Percentiles rank a stretch among this genome's conserved stretches.
Conservation (phyloP, 257 asterid species). For the Datura wrightii region DNA sequence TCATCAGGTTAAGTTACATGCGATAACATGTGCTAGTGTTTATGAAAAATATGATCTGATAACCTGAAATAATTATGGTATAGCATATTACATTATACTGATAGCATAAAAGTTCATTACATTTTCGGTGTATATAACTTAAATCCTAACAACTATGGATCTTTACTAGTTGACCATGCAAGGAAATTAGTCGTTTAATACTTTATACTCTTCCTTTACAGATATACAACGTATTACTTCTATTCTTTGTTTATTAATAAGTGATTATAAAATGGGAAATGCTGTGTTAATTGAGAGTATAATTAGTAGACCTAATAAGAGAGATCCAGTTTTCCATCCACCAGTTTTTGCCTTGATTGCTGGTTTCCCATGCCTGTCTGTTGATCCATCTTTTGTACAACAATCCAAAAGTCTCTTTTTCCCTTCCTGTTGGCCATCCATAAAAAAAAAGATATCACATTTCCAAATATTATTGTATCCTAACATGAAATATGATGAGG, state of each 20-base stretch:
- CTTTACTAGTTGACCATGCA: not conserved
- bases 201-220: too few relatives aligned
- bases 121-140: not conserved
- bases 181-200: too few relatives aligned
- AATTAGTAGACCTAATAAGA: slow-evolving; percentile 58
- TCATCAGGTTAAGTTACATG: not conserved
- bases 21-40: not conserved
- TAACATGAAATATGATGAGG: slow-evolving; percentile 22
- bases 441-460: not conserved
- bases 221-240: not conserved
- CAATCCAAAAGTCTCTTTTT: slow-evolving; percentile 46
- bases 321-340: slow-evolving; percentile 78
- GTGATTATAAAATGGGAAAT: not conserved
- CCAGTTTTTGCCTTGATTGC: slow-evolving; percentile 67
- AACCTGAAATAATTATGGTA: not conserved
- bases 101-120: not conserved
- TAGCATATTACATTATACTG: not conserved
- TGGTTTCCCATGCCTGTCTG: slow-evolving; percentile 63
- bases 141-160: not conserved
- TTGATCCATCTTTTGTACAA: slow-evolving; percentile 68
- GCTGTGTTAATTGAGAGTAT: not conserved
- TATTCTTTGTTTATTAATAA: not conserved
- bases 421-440: slow-evolving; percentile 54
- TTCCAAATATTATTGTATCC: slow-evolving; percentile 24
- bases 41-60: not conserved